These are phyloP conservation scores for Pseudogymnoascus sp. DNA, from an alignment of 2,329 filamentous ascomycete species.

Conservation along the genomic window DNA sequence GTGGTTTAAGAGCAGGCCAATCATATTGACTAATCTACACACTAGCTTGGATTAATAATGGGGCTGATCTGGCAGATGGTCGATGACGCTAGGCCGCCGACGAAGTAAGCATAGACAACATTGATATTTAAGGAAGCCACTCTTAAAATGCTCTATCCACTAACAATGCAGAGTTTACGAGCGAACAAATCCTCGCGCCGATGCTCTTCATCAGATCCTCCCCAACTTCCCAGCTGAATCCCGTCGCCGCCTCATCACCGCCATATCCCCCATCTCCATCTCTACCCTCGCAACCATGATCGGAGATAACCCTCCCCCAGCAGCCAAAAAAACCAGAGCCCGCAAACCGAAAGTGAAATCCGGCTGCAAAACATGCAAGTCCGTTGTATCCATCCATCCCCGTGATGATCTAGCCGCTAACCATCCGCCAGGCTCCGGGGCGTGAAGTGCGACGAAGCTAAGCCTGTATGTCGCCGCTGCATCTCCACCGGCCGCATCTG, in stretches of 20 bases:
- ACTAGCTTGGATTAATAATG: background rate
- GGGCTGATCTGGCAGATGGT: background rate
- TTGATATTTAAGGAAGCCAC: background rate
- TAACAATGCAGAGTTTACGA: background rate
- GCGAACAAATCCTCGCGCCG: background rate
- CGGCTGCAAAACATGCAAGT: conserved; percentile 37
- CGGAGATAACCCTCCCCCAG: background rate
- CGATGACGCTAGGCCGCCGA: background rate
- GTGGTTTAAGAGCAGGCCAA: background rate
- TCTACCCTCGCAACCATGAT: background rate
- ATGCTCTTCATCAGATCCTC: background rate
- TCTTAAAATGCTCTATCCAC: background rate
- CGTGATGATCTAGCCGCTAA: conserved; percentile 14
- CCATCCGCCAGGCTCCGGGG: conserved; percentile 39
- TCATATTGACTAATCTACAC: background rate
- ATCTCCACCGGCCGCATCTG: conserved; percentile 34
- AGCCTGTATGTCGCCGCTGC: conserved; percentile 45
- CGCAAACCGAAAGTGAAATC: conserved; percentile 33
- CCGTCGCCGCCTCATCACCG: background rate
- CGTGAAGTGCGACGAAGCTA: conserved; percentile 49
- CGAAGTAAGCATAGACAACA: background rate
- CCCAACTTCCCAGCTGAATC: background rate
- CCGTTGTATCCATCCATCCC: conserved; percentile 11
- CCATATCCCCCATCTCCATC: background rate
- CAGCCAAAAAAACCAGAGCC: background rate